Conservation (phyloP, 495 filamentous ascomycete genomes). For the Bryoglossum gracile region DNA sequence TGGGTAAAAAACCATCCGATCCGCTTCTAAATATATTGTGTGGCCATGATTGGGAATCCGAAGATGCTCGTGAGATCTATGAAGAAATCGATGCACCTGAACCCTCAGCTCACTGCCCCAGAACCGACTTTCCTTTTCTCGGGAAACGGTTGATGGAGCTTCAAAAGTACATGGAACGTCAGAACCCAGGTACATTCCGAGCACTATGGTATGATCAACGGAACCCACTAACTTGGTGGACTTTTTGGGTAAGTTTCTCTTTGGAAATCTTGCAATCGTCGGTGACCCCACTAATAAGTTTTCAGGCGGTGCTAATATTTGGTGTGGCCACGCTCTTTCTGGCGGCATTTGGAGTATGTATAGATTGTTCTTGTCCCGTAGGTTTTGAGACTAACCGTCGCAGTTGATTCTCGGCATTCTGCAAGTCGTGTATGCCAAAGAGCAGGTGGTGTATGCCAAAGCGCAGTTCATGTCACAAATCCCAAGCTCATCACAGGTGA, state of each 20-base stretch:
- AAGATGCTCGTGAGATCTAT: neutral
- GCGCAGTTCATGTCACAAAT: no score
- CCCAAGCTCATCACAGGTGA: no score
- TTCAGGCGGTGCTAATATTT: slow-evolving; percentile 6
- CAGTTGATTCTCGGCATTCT: neutral
- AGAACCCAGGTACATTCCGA: neutral
- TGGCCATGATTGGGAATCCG: neutral
- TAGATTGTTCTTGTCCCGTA: no score
- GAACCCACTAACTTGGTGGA: slow-evolving; percentile 7
- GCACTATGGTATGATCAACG: slow-evolving; percentile 10
- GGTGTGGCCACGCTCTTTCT: neutral
- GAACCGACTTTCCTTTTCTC: slow-evolving; percentile 9
- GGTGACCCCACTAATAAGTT: neutral
- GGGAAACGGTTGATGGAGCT: slow-evolving; percentile 8
- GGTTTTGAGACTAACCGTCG: no score
- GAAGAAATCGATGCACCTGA: slow-evolving; percentile 1
- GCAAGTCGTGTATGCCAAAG: neutral
- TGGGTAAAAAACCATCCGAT: neutral
- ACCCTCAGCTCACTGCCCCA: neutral
- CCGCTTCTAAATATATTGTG: slow-evolving; percentile 8
- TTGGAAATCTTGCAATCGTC: no score
- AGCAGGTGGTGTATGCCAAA: no score
- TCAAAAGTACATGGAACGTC: slow-evolving; percentile 3
- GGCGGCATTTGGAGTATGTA: neutral
- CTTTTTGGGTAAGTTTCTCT: slow-evolving; percentile 10